These are phyloP conservation scores for Ilyonectria mors-panacis DNA, from an alignment of 2,329 filamentous ascomycete genomes.

Conservation along the genomic window DNA sequence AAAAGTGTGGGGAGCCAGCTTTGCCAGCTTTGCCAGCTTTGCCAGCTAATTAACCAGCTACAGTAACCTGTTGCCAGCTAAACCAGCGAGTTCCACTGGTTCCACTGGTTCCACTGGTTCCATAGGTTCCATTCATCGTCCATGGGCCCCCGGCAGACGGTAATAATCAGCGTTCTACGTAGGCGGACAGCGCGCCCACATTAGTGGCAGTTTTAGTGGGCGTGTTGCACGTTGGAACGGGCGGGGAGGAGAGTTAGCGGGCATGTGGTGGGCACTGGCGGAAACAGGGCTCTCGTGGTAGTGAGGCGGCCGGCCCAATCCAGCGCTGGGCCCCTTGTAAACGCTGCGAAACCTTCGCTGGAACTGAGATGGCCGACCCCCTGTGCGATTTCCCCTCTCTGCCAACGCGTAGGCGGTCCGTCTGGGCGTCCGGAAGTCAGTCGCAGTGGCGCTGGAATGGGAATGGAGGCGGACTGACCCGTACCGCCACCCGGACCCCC, in stretches of 20 bases:
- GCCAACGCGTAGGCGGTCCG: too few relatives aligned
- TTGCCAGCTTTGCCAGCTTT: too few relatives aligned
- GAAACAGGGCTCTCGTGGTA: too few relatives aligned
- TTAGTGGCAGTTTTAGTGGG: slow-evolving; percentile 7
- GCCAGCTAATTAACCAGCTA: background rate
- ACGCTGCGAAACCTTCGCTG: background rate
- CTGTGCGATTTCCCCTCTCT: too few relatives aligned
- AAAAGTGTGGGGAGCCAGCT: slow-evolving; percentile 14
- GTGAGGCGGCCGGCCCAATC: background rate
- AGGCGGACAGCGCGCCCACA: background rate
- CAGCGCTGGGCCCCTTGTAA: background rate
- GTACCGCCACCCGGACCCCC: slow-evolving; percentile 13
- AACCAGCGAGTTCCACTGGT: background rate
- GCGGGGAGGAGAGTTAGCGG: background rate
- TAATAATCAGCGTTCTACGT: background rate
- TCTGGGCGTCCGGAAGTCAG: too few relatives aligned
- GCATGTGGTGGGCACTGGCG: background rate
- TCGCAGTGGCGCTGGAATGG: slow-evolving; percentile 12
- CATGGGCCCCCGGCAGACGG: background rate
- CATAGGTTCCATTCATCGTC: background rate
- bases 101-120: slow-evolving; percentile 1
- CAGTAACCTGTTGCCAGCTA: too few relatives aligned
- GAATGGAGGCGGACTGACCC: slow-evolving; percentile 16
- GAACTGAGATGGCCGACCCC: background rate
- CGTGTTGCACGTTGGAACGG: background rate